Evolutionary conservation across 257 asterid species (phyloP).

Genomic region (Leonotis leonurus): DNA sequence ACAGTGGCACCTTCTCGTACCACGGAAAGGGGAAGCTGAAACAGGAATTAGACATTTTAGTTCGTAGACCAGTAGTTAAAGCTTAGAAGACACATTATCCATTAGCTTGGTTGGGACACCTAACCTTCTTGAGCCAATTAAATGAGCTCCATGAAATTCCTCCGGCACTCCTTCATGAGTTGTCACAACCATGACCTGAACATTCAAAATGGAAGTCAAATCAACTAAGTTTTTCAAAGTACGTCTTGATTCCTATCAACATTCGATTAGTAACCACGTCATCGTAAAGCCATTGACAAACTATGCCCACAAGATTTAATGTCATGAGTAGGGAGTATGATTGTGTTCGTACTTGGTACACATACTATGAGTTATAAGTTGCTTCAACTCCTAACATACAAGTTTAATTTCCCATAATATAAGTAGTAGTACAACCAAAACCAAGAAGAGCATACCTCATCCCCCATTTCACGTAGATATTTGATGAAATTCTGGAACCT

Average conservation of each 20-base stretch:
- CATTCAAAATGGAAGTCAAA: constrained; percentile 12
- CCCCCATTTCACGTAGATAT: constrained; percentile 98
- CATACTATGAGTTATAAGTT: not conserved
- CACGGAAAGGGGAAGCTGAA: constrained; percentile 92
- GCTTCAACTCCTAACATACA: not conserved
- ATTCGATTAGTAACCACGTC: not conserved
- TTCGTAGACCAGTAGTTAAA: not conserved
- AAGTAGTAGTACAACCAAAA: not conserved
- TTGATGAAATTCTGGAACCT: constrained; percentile 95
- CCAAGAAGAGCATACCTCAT: constrained; percentile 60
- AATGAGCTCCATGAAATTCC: constrained; percentile 91
- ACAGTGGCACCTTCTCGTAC: constrained; percentile 86
- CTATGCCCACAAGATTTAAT: not conserved
- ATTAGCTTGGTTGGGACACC: not conserved
- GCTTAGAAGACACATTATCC: not conserved
- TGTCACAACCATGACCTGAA: constrained; percentile 96
- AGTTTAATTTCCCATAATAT: not conserved
- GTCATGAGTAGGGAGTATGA: not conserved
- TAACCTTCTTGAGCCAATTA: constrained; percentile 90
- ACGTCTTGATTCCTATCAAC: not conserved
- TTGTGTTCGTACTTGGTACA: not conserved
- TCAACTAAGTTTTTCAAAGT: not conserved
- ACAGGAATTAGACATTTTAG: constrained; percentile 7
- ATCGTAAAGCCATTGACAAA: not conserved
- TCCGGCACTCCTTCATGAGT: constrained; percentile 97